phyloP scores from a whole-genome alignment of 2,329 filamentous ascomycete species.

The Aureobasidium sp. region DNA sequence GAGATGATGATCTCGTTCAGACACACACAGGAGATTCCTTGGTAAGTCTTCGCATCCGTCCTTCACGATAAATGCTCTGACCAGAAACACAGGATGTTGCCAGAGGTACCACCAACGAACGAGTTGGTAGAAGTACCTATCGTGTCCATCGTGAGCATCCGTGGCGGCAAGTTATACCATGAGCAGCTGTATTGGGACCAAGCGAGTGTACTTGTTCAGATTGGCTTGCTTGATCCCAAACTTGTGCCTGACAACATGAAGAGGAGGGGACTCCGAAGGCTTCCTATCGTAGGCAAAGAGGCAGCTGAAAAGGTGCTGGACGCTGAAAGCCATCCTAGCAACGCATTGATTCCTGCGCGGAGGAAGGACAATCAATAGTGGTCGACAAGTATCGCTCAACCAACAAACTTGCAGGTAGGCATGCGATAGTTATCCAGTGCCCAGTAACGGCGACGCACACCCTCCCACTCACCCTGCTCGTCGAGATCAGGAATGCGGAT shows the following conservation, averaged over 20 bases:
- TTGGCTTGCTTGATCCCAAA: conserved; percentile 27
- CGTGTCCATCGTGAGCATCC: conserved; percentile 47
- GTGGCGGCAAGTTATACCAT: conserved; percentile 44
- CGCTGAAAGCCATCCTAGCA: conserved; percentile 24
- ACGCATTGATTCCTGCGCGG: conserved; percentile 30
- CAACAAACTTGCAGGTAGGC: conserved; percentile 66
- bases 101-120: conserved; percentile 44
- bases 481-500: conserved; percentile 65
- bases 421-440: conserved; percentile 68
- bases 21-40: conserved; percentile 48
- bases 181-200: conserved; percentile 55
- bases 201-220: conserved; percentile 47
- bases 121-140: conserved; percentile 47
- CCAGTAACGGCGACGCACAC: conserved; percentile 85
- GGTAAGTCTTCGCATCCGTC: conserved; percentile 22
- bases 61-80: not conserved
- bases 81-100: conserved; percentile 40
- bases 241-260: conserved; percentile 37
- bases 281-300: conserved; percentile 30
- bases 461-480: conserved; percentile 72
- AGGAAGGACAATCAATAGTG: conserved; percentile 6
- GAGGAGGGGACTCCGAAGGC: conserved; percentile 31
- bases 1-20: conserved; percentile 49
- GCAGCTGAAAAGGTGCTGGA: conserved; percentile 25
- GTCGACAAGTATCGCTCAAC: conserved; percentile 32